Base-by-base conservation (phyloP, 176 grass and related monocot genomes). In the Poa pratensis region DNA sequence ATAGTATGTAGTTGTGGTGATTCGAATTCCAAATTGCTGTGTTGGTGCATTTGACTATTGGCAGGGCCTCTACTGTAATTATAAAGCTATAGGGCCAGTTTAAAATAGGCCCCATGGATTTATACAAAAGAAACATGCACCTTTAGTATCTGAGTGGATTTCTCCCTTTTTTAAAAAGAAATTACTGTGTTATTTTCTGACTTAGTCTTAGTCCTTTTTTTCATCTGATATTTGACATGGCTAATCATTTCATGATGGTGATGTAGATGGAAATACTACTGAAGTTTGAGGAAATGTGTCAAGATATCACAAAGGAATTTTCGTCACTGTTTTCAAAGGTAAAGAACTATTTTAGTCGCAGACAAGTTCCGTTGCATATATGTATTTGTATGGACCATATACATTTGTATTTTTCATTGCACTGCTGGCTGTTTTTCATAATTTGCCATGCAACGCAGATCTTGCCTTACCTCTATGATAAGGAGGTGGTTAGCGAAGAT, bases 201-300 rank as follows among this genome's bases (percentile, higher is more conserved):
- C 3, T 23, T 76, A 1, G 48, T 22, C 6, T 43, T 46, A 3
- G 45, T 46, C 0, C 45, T 20, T 77, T 62, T 62, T 70, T 10
- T 54, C 45, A 1, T 23, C 50, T 62, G 14, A 72, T 86, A 77
- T 19, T 90, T 80, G 26, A 28, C 17, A 12, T 83, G 34, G 58
- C 13, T 45, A 17, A 34, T 45, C 2, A 66, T 83, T 64, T 64
- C 5, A 72, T 86, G 7, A 57, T 80, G 23, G 52, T 86, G 74
- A 65, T 91, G 37, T 70, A 99, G 96, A 91, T 99, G 80, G 96
- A 99, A 90, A 92, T 94, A 77, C 79, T 99, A 64, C 46, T 99
- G 86, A 99, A 99, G 86, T 99, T 99, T 51, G 96, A 99, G 82
- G 93, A 99, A 75, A 99, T 99, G 88, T 99, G 93, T 78, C 80